Evolutionary conservation across 2,329 filamentous ascomycete species (phyloP).

Genomic region (Paraconiothyrium brasiliense): DNA sequence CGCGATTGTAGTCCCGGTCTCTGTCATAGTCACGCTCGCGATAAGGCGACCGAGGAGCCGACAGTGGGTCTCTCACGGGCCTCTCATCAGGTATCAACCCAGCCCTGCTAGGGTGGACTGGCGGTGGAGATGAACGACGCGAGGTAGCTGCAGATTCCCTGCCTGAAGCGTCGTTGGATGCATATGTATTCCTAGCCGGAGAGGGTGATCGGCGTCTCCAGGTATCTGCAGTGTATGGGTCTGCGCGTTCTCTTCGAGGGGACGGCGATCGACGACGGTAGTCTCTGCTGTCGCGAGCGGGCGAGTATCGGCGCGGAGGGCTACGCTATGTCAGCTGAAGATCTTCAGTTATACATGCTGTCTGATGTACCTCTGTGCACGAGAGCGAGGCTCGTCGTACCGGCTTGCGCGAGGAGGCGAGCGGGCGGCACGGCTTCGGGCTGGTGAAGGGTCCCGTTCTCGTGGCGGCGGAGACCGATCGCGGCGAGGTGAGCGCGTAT

Average conservation of each 20-base stretch:
- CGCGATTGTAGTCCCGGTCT: constrained; percentile 33
- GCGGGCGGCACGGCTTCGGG: constrained; percentile 56
- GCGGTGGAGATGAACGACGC: constrained; percentile 68
- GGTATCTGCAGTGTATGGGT: constrained; percentile 58
- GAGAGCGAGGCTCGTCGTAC: constrained; percentile 58
- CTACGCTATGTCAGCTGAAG: constrained; percentile 29
- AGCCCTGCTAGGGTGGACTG: constrained; percentile 63
- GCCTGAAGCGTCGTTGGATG: constrained; percentile 61
- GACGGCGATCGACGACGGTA: constrained; percentile 64
- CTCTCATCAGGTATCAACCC: constrained; percentile 47
- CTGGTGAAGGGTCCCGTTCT: constrained; percentile 58
- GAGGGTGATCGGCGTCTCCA: constrained; percentile 66
- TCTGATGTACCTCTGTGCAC: constrained; percentile 44
- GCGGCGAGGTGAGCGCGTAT: constrained; percentile 53
- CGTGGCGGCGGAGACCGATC: constrained; percentile 56
- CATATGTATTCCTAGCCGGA: constrained; percentile 46
- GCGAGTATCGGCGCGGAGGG: constrained; percentile 54
- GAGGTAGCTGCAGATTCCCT: constrained; percentile 66
- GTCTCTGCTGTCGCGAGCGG: constrained; percentile 56
- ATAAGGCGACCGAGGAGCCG: constrained; percentile 44
- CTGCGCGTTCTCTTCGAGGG: constrained; percentile 60
- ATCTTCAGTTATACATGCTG: background rate
- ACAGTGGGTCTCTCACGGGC: constrained; percentile 40
- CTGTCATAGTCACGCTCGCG: constrained; percentile 46
- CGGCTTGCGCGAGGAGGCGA: constrained; percentile 53